phyloP scores from a whole-genome alignment of 768 basidiomycete species.

The Calocera viscosa region DNA sequence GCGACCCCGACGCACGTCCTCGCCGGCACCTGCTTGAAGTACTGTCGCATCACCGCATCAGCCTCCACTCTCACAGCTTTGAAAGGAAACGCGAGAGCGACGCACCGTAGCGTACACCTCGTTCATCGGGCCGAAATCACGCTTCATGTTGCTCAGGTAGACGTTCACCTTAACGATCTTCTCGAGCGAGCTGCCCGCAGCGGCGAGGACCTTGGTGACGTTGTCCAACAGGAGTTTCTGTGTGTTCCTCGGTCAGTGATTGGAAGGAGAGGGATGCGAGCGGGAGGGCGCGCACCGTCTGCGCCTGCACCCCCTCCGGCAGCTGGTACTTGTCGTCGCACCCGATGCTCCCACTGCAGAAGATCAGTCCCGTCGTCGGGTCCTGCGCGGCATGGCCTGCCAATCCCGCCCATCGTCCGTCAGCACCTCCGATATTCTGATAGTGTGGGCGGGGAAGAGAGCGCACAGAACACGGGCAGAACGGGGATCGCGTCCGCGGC shows the following conservation, averaged over 20 bases:
- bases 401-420: not conserved
- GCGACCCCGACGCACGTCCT: not conserved
- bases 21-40: not conserved
- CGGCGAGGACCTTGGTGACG: not conserved
- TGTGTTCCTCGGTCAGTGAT: too few species aligned
- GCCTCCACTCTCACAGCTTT: not conserved
- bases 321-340: not conserved
- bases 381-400: not conserved
- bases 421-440: not conserved
- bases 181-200: not conserved
- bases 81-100: not conserved
- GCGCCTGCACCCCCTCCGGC: not conserved
- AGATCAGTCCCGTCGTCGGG: not conserved
- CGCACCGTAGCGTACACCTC: slow-evolving; percentile 2
- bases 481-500: not conserved
- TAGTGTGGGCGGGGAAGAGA: not conserved
- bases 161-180: not conserved
- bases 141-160: not conserved
- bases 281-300: not conserved
- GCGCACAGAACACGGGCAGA: not conserved
- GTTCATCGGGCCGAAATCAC: slow-evolving; percentile 7
- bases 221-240: not conserved
- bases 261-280: not conserved
- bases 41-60: not conserved
- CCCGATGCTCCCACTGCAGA: not conserved